A percentile compares a stretch with the other conserved stretches of the same genome.
Evolutionary conservation across 352 stramenopile species (phyloP).

Genomic region (Phytophthora kernoviae): DNA sequence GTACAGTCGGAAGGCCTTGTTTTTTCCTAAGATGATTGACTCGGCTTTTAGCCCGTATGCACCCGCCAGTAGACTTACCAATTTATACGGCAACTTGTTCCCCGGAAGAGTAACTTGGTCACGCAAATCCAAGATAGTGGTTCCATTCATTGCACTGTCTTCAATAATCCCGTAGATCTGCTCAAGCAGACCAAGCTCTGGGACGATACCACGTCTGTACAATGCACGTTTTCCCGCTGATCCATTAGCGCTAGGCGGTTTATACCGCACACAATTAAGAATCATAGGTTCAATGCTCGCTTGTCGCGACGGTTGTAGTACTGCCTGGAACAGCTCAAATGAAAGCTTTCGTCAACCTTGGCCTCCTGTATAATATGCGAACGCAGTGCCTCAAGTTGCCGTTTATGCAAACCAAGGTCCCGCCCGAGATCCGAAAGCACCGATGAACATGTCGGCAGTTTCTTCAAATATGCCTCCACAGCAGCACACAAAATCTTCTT

Average conservation of each 20-base stretch:
- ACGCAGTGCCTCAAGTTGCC: conserved; percentile 67
- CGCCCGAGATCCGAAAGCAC: conserved; percentile 75
- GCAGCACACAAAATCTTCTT: conserved; percentile 66
- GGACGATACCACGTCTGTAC: conserved; percentile 45
- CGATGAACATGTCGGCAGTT: conserved; percentile 59
- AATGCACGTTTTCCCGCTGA: conserved; percentile 5
- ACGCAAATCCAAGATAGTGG: conserved; percentile 78
- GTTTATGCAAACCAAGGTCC: conserved; percentile 71
- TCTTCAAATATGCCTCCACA: conserved; percentile 64
- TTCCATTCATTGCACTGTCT: conserved; percentile 59
- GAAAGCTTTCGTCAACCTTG: conserved; percentile 63
- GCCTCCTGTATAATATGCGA: conserved; percentile 72
- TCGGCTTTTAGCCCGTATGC: conserved; percentile 79
- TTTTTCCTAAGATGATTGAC: conserved; percentile 81
- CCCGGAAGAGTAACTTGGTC: conserved; percentile 74
- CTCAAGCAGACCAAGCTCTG: conserved; percentile 68
- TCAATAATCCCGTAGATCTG: conserved; percentile 82
- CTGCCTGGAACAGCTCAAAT: conserved; percentile 75
- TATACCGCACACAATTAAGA: conserved; percentile 82
- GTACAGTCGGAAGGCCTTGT: conserved; percentile 81
- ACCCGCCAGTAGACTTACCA: conserved; percentile 66
- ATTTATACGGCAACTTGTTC: conserved; percentile 80
- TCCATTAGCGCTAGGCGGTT: conserved; percentile 22
- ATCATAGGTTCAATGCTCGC: conserved; percentile 70
- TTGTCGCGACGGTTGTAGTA: conserved; percentile 63